phyloP scores from a whole-genome alignment of 768 basidiomycete genomes.

The Leccinum sublutescens region DNA sequence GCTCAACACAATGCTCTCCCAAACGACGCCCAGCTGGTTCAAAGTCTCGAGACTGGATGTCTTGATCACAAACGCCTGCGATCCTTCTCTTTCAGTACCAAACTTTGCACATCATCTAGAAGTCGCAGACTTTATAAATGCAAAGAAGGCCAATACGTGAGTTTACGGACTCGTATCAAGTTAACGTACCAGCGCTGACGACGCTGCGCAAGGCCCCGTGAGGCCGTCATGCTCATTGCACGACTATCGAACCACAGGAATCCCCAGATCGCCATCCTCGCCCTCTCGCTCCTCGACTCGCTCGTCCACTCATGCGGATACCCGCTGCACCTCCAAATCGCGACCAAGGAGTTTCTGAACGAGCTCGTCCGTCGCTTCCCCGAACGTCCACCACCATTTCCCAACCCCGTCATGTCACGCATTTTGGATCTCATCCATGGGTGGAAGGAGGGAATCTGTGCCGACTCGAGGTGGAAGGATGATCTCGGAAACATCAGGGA shows the following conservation, averaged over 20 bases:
- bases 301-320: constrained; percentile 96
- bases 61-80: constrained; percentile 80
- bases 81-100: constrained; percentile 81
- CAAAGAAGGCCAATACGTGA: constrained; percentile 95
- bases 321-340: constrained; percentile 93
- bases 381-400: constrained; percentile 94
- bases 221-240: constrained; percentile 84
- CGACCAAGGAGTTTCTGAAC: constrained; percentile 97
- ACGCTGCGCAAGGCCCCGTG: constrained; percentile 66
- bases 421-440: constrained; percentile 89
- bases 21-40: constrained; percentile 36
- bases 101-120: constrained; percentile 92
- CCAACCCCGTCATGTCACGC: constrained; percentile 90
- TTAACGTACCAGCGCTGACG: background rate
- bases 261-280: constrained; percentile 85
- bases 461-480: constrained; percentile 89
- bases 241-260: constrained; percentile 89
- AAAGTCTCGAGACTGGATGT: constrained; percentile 64
- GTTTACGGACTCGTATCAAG: constrained; percentile 24
- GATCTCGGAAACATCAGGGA: constrained; percentile 96
- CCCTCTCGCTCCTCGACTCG: constrained; percentile 83
- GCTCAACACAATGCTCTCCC: no score
- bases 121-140: constrained; percentile 89
- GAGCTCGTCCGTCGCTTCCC: constrained; percentile 98
- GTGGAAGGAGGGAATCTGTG: constrained; percentile 95